Evolutionary conservation across 768 basidiomycete species (phyloP).

Genomic region (Phlegmacium glaucopus): DNA sequence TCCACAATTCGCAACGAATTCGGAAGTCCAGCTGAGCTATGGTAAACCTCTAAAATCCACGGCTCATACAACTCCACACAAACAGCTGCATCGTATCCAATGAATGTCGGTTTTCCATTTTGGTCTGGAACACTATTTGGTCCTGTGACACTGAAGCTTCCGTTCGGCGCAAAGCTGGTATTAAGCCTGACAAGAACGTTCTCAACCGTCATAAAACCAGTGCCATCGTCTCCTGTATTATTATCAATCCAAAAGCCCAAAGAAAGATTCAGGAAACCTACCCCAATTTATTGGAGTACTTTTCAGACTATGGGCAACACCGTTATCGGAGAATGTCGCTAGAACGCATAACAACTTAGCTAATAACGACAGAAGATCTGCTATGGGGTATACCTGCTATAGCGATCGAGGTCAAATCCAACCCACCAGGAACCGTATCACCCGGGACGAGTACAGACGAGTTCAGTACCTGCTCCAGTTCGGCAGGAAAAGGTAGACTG

Average conservation of each 20-base stretch:
- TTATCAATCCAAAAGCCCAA: not conserved
- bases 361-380: not conserved
- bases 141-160: slow-evolving; percentile 23
- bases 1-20: slow-evolving; percentile 28
- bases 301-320: slow-evolving; percentile 26
- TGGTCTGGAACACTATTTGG: slow-evolving; percentile 16
- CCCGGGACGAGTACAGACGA: not conserved
- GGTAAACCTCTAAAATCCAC: slow-evolving; percentile 38
- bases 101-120: slow-evolving; percentile 24
- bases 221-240: slow-evolving; percentile 23
- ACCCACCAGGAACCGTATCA: slow-evolving; percentile 3
- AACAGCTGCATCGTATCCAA: slow-evolving; percentile 38
- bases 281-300: slow-evolving; percentile 27
- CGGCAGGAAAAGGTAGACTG: slow-evolving; percentile 24
- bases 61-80: slow-evolving; percentile 40
- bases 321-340: slow-evolving; percentile 34
- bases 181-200: slow-evolving; percentile 34
- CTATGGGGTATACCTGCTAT: slow-evolving; percentile 6
- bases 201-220: slow-evolving; percentile 32
- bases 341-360: not conserved
- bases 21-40: slow-evolving; percentile 29
- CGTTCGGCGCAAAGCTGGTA: slow-evolving; percentile 29
- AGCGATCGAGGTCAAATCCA: slow-evolving; percentile 3
- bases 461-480: slow-evolving; percentile 19
- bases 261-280: slow-evolving; percentile 2